phyloP scores from a whole-genome alignment of 1,139 yeast genomes.

The Lodderomyces margitis region DNA sequence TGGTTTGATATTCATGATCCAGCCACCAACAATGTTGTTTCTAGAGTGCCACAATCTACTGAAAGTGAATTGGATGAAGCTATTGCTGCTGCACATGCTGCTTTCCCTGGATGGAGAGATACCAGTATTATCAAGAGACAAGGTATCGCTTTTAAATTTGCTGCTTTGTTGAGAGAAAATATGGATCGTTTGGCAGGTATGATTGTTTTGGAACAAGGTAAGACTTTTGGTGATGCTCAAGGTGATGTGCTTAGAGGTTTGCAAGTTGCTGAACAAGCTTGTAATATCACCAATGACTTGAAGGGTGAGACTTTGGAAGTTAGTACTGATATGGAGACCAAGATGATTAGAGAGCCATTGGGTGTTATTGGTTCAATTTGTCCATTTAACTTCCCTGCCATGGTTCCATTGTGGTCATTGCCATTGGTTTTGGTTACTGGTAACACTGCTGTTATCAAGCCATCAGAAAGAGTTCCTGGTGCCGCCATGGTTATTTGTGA shows the following conservation, averaged over 20 bases:
- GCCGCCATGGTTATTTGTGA: slow-evolving; percentile 78
- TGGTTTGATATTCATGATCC: slow-evolving; percentile 81
- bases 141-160: slow-evolving; percentile 73
- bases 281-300: slow-evolving; percentile 61
- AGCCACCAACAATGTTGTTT: slow-evolving; percentile 66
- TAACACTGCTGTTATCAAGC: slow-evolving; percentile 73
- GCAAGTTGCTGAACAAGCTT: slow-evolving; percentile 76
- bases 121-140: slow-evolving; percentile 67
- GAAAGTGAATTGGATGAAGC: slow-evolving; percentile 66
- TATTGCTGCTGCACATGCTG: slow-evolving; percentile 60
- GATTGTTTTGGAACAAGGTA: slow-evolving; percentile 79
- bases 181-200: slow-evolving; percentile 71
- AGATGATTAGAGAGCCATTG: slow-evolving; percentile 63
- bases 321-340: slow-evolving; percentile 74
- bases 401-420: slow-evolving; percentile 84
- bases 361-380: slow-evolving; percentile 72
- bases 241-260: slow-evolving; percentile 81
- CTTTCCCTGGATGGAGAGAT: slow-evolving; percentile 60
- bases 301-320: slow-evolving; percentile 70
- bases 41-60: slow-evolving; percentile 73
- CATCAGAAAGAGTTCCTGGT: slow-evolving; percentile 78
- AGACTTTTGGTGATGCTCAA: slow-evolving; percentile 72
- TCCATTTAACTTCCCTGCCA: slow-evolving; percentile 82
- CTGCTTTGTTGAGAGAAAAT: slow-evolving; percentile 61
- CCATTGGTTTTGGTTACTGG: slow-evolving; percentile 78